A percentile compares a stretch with the other conserved stretches of the same genome.
Conservation (phyloP, 169 alveolate genomes). For the Babesia gibsoni region DNA sequence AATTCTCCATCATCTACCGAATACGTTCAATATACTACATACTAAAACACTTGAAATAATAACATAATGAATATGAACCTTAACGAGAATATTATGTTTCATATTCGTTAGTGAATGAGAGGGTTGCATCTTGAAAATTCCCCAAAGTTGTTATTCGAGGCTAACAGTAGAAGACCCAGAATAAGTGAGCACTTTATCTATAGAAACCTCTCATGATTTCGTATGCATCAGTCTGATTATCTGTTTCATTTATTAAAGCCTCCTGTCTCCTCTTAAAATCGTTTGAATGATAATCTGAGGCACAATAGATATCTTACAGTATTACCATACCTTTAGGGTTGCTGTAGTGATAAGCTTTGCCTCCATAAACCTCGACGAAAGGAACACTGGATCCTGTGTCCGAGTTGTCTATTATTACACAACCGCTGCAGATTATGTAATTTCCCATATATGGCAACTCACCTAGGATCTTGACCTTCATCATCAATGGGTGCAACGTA, state of each 20-base stretch:
- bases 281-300: slow-evolving; percentile 3
- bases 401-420: slow-evolving; percentile 10
- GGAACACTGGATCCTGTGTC: background rate
- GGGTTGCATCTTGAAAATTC: too few species aligned
- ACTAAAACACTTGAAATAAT: too few species aligned
- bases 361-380: slow-evolving; percentile 21
- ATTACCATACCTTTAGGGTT: background rate
- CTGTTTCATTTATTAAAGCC: background rate
- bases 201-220: slow-evolving; percentile 12
- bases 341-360: slow-evolving; percentile 9
- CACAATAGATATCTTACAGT: background rate
- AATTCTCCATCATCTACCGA: background rate
- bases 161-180: too few species aligned
- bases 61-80: too few species aligned
- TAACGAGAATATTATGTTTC: too few species aligned
- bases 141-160: too few species aligned
- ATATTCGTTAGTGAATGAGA: too few species aligned
- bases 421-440: background rate
- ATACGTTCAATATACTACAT: too few species aligned
- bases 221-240: slow-evolving; percentile 11
- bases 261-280: slow-evolving; percentile 9
- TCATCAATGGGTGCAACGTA: slow-evolving; percentile 1
- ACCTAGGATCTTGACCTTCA: background rate
- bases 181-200: too few species aligned
- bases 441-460: background rate